phyloP scores from a whole-genome alignment of 140 eudicot genomes.

The Flaveria floridana region DNA sequence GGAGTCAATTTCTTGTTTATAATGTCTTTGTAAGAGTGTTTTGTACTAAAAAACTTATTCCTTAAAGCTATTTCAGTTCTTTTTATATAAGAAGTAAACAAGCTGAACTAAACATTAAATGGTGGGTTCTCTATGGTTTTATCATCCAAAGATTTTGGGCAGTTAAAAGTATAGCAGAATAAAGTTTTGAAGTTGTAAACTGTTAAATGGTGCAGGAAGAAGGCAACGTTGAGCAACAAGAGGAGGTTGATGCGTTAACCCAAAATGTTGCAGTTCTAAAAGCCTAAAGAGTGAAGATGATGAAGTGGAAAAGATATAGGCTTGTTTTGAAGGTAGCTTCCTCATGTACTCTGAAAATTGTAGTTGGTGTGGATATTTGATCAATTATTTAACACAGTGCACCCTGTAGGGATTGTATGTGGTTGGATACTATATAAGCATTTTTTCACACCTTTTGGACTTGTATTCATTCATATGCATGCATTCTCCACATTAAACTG shows the following conservation, averaged over 20 bases:
- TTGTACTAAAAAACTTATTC: not conserved
- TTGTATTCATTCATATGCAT: too few species aligned
- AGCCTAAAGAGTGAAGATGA: slow-evolving; percentile 36
- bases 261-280: slow-evolving; percentile 48
- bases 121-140: slow-evolving; percentile 40
- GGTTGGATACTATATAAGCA: too few species aligned
- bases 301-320: slow-evolving; percentile 7
- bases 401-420: too few species aligned
- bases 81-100: not conserved
- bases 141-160: not conserved
- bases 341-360: not conserved
- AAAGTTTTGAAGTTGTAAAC: not conserved
- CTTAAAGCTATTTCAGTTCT: not conserved
- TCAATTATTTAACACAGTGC: too few species aligned
- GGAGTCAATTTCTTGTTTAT: not conserved
- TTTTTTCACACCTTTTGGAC: too few species aligned
- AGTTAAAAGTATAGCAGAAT: not conserved
- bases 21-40: too few species aligned
- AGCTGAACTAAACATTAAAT: not conserved
- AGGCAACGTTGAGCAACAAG: slow-evolving; percentile 43
- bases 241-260: slow-evolving; percentile 62
- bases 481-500: too few species aligned
- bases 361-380: not conserved
- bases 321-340: slow-evolving; percentile 19
- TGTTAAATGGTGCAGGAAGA: slow-evolving; percentile 50